Percentiles rank a stretch among this genome's conserved stretches.
Conservation (phyloP, 2,329 filamentous ascomycete genomes). For the Hymenoscyphus scutula region DNA sequence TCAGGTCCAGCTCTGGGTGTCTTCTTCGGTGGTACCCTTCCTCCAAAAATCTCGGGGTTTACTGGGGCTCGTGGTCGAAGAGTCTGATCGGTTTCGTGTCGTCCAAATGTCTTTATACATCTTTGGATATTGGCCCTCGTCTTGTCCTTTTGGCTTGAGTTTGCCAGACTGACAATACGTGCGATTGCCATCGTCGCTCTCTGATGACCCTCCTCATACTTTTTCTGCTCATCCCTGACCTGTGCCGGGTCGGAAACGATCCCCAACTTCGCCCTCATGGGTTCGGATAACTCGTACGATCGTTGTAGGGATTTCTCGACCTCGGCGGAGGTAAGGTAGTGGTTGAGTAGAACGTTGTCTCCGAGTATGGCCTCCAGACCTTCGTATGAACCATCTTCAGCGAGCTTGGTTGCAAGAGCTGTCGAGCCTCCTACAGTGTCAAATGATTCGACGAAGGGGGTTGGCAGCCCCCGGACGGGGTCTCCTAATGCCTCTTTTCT, state of each 20-base stretch:
- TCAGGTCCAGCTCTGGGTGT: conserved; percentile 78
- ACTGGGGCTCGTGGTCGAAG: conserved; percentile 49
- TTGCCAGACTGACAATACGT: conserved; percentile 75
- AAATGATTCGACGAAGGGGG: conserved; percentile 81
- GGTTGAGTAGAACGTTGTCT: conserved; percentile 64
- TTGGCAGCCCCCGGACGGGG: conserved; percentile 73
- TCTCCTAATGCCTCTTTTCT: conserved; percentile 68
- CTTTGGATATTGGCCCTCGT: conserved; percentile 79
- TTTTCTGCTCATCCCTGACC: conserved; percentile 41
- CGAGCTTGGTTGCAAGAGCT: conserved; percentile 13
- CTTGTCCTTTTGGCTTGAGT: conserved; percentile 74
- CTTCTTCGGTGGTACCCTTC: conserved; percentile 38
- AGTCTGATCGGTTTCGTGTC: conserved; percentile 77
- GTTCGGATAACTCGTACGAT: conserved; percentile 67
- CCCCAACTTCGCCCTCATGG: conserved; percentile 40
- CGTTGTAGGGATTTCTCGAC: conserved; percentile 63
- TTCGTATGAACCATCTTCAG: conserved; percentile 43
- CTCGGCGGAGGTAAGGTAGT: conserved; percentile 68
- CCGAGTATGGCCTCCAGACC: conserved; percentile 43
- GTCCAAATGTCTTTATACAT: conserved; percentile 83
- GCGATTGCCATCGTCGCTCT: conserved; percentile 73
- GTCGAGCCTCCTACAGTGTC: conserved; percentile 51
- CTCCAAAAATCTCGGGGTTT: conserved; percentile 22
- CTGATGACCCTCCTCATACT: conserved; percentile 56
- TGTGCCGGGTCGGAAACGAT: conserved; percentile 31